Conservation (phyloP, 2,329 filamentous ascomycete species). For the Mollisiaceae sp. region DNA sequence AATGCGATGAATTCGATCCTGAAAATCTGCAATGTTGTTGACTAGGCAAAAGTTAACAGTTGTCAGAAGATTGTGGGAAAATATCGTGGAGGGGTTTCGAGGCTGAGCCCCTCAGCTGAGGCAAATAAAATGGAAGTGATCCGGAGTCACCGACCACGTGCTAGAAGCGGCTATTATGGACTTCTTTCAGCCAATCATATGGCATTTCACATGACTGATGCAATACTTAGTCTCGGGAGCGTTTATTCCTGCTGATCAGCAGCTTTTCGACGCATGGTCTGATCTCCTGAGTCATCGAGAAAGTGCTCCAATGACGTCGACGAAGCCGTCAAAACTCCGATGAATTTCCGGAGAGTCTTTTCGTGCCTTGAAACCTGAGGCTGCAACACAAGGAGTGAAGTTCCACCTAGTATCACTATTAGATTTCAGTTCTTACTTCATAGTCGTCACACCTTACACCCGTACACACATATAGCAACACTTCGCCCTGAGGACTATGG, state of each 20-base stretch:
- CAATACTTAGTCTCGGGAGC: not conserved
- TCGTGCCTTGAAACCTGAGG: not conserved
- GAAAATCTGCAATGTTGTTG: constrained; percentile 9
- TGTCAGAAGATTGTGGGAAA: constrained; percentile 13
- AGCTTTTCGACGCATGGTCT: not conserved
- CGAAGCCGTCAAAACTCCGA: not conserved
- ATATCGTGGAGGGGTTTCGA: constrained; percentile 7
- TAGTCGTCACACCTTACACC: too few relatives aligned
- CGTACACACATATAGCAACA: too few relatives aligned
- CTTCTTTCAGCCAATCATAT: not conserved
- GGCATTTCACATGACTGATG: not conserved
- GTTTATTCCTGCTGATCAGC: not conserved
- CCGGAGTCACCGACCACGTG: constrained; percentile 8
- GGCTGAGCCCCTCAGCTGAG: constrained; percentile 16
- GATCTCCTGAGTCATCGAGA: constrained; percentile 10
- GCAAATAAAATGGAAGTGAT: not conserved
- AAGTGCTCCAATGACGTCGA: not conserved
- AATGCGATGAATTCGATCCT: not conserved
- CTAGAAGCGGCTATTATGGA: not conserved
- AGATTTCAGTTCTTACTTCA: too few relatives aligned
- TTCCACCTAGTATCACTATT: not conserved
- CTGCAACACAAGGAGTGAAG: not conserved
- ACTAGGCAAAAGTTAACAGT: constrained; percentile 6
- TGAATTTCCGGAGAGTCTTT: not conserved
- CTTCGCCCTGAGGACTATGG: too few relatives aligned